These are phyloP conservation scores for Penicillium flavigenum DNA, from an alignment of 495 filamentous ascomycete genomes.

Conservation along the genomic window DNA sequence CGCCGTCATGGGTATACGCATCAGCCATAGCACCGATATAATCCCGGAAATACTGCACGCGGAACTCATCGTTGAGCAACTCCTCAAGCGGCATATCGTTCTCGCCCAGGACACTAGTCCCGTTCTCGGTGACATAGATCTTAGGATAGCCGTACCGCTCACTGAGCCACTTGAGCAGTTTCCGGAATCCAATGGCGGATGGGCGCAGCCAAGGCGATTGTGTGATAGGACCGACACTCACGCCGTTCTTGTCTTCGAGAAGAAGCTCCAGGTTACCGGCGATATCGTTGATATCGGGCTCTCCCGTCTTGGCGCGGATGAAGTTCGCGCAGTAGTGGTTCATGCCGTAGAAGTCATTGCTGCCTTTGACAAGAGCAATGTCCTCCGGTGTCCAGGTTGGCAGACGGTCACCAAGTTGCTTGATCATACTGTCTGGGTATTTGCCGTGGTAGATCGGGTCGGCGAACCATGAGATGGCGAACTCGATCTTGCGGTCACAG, in stretches of 20 bases:
- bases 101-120: constrained; percentile 74
- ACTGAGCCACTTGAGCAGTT: constrained; percentile 75
- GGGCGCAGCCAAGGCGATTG: constrained; percentile 75
- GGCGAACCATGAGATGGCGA: constrained; percentile 60
- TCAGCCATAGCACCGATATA: constrained; percentile 72
- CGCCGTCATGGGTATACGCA: constrained; percentile 63
- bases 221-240: constrained; percentile 70
- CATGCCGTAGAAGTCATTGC: constrained; percentile 83
- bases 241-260: constrained; percentile 64
- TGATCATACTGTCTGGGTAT: constrained; percentile 73
- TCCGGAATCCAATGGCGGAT: constrained; percentile 68
- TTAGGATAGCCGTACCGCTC: constrained; percentile 70
- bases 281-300: constrained; percentile 61
- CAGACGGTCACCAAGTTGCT: constrained; percentile 68
- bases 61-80: constrained; percentile 72
- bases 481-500: constrained; percentile 52
- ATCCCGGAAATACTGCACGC: constrained; percentile 69
- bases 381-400: constrained; percentile 66
- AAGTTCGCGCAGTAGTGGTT: constrained; percentile 85
- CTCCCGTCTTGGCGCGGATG: constrained; percentile 65
- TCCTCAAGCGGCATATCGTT: constrained; percentile 68
- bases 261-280: constrained; percentile 68
- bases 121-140: constrained; percentile 83
- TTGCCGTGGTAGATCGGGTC: constrained; percentile 75
- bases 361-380: constrained; percentile 64